phyloP scores from a whole-genome alignment of 768 basidiomycete genomes.

The Tephrocybe sp. region DNA sequence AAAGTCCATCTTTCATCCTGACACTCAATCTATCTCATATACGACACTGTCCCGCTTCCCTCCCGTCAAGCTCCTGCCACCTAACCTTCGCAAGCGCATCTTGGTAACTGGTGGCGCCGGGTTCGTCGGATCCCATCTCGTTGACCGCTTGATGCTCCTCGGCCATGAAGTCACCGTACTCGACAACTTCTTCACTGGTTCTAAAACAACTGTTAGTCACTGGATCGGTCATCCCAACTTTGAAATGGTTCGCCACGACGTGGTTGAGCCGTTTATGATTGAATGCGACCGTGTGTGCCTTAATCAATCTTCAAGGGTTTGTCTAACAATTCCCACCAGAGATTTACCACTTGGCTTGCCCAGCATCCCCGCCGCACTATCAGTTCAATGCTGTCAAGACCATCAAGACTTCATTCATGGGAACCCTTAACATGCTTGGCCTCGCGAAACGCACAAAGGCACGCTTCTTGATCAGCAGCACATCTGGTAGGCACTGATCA shows the following conservation, averaged over 20 bases:
- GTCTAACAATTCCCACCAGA: conserved; percentile 47
- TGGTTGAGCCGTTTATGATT: conserved; percentile 97
- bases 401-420: conserved; percentile 97
- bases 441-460: conserved; percentile 97
- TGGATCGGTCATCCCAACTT: conserved; percentile 99
- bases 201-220: conserved; percentile 93
- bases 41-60: conserved; percentile 91
- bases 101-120: conserved; percentile 97
- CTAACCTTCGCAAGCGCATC: conserved; percentile 79
- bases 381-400: conserved; percentile 99
- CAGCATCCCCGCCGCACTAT: conserved; percentile 96
- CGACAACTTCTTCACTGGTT: conserved; percentile 99
- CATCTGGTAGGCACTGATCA: conserved; percentile 66
- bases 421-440: conserved; percentile 98
- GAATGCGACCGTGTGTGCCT: conserved; percentile 87
- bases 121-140: conserved; percentile 98
- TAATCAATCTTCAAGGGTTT: conserved; percentile 12
- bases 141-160: conserved; percentile 96
- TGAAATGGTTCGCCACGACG: conserved; percentile 96
- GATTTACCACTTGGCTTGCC: conserved; percentile 98
- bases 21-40: conserved; percentile 83
- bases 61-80: conserved; percentile 84
- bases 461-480: conserved; percentile 93
- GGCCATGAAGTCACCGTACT: conserved; percentile 97
- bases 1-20: conserved; percentile 83